phyloP scores from a whole-genome alignment of 2,329 filamentous ascomycete species.

The Amylocarpus encephaloides region DNA sequence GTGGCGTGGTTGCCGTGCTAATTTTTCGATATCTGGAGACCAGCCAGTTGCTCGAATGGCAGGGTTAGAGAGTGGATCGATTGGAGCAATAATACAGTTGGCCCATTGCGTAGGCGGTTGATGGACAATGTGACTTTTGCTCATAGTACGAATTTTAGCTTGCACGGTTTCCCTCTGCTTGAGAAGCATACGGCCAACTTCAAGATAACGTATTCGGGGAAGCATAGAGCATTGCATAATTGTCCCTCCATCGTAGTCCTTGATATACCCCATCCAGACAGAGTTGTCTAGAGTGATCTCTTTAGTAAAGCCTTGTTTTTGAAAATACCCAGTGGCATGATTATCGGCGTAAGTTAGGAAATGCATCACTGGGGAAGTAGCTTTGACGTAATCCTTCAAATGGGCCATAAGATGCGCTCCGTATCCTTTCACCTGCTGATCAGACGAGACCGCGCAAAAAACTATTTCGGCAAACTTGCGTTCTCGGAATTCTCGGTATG shows the following conservation, averaged over 20 bases:
- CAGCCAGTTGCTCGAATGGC: conserved; percentile 89
- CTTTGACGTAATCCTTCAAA: conserved; percentile 96
- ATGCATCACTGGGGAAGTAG: conserved; percentile 94
- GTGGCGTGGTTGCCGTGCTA: conserved; percentile 88
- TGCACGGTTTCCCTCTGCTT: conserved; percentile 95
- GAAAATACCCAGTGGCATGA: conserved; percentile 97
- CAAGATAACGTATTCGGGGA: conserved; percentile 86
- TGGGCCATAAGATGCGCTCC: conserved; percentile 97
- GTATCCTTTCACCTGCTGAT: conserved; percentile 98
- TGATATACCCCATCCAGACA: conserved; percentile 99
- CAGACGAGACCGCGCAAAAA: conserved; percentile 94
- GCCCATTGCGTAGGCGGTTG: conserved; percentile 80
- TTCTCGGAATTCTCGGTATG: conserved; percentile 87
- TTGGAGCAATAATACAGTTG: conserved; percentile 55
- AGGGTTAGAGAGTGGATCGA: conserved; percentile 81
- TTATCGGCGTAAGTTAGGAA: conserved; percentile 98
- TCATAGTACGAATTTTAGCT: conserved; percentile 89
- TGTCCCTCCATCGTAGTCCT: conserved; percentile 97
- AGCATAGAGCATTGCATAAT: conserved; percentile 99
- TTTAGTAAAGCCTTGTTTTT: conserved; percentile 98
- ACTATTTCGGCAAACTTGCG: conserved; percentile 96
- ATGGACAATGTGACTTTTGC: conserved; percentile 81
- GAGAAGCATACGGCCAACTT: conserved; percentile 83
- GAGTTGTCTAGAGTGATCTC: conserved; percentile 87
- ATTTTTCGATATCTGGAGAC: conserved; percentile 95